phyloP scores from a whole-genome alignment of 352 stramenopile genomes.

The Phytopythium sindhum region DNA sequence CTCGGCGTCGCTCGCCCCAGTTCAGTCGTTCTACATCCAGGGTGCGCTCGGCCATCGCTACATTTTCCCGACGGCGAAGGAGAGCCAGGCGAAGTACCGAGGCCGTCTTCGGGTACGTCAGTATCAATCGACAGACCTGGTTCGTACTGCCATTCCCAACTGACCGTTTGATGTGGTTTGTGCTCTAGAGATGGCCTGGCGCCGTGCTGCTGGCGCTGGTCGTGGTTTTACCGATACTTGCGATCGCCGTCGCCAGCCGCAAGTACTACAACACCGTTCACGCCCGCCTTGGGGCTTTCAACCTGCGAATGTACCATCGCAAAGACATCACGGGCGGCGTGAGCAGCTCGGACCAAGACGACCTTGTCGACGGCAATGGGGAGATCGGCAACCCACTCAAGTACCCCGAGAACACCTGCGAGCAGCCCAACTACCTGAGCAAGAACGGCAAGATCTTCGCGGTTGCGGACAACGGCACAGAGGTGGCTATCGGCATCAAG shows the following conservation, averaged over 20 bases:
- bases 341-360: conserved; percentile 5
- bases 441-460: conserved; percentile 46
- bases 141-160: neutral
- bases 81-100: neutral
- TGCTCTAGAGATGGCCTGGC: conserved; percentile 1
- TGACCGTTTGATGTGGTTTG: neutral
- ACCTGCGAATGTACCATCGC: neutral
- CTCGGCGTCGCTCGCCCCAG: neutral
- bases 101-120: conserved; percentile 1
- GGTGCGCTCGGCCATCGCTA: neutral
- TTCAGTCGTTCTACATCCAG: neutral
- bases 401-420: conserved; percentile 31
- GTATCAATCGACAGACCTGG: neutral
- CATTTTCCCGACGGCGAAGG: neutral
- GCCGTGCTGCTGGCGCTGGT: neutral
- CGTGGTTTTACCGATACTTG: neutral
- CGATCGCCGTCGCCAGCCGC: neutral
- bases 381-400: conserved; percentile 50
- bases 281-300: neutral
- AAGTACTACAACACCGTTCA: neutral
- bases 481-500: conserved; percentile 37
- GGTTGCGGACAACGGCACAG: conserved; percentile 33
- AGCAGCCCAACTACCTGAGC: conserved; percentile 33
- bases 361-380: conserved; percentile 29
- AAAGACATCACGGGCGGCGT: conserved; percentile 7